Evolutionary conservation across 495 filamentous ascomycete species (phyloP), one percentile per base, ranked within the genome.

Genomic region (Aspergillus ostianus): DNA sequence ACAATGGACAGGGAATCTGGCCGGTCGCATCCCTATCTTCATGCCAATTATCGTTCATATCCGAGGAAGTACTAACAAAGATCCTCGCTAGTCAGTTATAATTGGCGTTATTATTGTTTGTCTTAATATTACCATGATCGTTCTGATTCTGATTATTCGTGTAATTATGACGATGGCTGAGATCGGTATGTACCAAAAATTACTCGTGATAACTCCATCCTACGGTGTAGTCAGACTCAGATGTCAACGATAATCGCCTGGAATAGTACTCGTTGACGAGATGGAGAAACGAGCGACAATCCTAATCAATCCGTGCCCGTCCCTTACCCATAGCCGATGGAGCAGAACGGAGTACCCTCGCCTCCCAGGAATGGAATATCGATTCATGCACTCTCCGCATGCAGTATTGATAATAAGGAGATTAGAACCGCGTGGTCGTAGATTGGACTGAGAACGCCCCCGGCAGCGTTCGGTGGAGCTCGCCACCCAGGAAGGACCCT

Each of bases 371-470:
- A 12, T 41, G 3, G 36, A n/a, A n/a, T n/a, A n/a, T n/a, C n/a
- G n/a, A 41, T 12, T 41, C 36, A 41, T 41, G 58, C 63, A 59
- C 63, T 60, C 63, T 60, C 60, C 60, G 60, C 64, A 62, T 62
- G 57, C 60, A 66, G 64, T 48, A 49, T 36, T 46, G 27, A 17
- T 21, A 12, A 32, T 36, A 20, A 54, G 60, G 60, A 58, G 52
- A 58, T 44, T 23, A 47, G 44, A 62, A 36, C 55, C 60, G 60
- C 36, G 46, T 47, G 54, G 55, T 13, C 4, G 29, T 19, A 52
- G 60, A 58, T 49, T 55, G 50, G 60, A 45, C 60, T 53, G 60
- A 47, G 60, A 47, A 32, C 21, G 29, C 23, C 20, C 32, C 30
- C 30, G 29, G 30, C 50, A 9, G 21, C 57, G 59, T 48, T 56